These are phyloP conservation scores for Acanthochlamys bracteata DNA, from an alignment of 106 monocot species.

Conservation along the genomic window DNA sequence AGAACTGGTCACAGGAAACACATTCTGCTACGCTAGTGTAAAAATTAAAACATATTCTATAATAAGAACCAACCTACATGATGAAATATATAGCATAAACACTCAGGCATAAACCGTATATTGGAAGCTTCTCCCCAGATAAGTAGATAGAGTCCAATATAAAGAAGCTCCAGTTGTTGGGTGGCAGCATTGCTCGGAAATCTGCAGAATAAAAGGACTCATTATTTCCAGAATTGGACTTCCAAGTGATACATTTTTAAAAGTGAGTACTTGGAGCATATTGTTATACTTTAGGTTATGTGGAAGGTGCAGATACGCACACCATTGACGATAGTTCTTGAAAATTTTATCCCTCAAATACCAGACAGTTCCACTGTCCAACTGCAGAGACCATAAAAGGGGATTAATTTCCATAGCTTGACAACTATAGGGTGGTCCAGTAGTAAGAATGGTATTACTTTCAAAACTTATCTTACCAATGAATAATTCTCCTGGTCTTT, in stretches of 20 bases:
- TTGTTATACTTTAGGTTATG: slow-evolving; percentile 67
- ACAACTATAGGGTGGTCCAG: slow-evolving; percentile 17
- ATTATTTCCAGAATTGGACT: not conserved
- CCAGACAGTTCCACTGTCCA: slow-evolving; percentile 93
- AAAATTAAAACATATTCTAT: not conserved
- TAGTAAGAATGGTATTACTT: too few species aligned
- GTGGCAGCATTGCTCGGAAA: slow-evolving; percentile 74
- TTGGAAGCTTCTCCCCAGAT: slow-evolving; percentile 99
- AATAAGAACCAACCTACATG: slow-evolving; percentile 37
- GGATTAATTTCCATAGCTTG: not conserved
- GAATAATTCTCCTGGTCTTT: too few species aligned
- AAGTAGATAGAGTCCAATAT: slow-evolving; percentile 93
- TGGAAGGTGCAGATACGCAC: slow-evolving; percentile 91
- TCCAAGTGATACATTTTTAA: not conserved
- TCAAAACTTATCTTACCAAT: too few species aligned
- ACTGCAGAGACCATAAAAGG: slow-evolving; percentile 33
- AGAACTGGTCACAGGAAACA: not conserved
- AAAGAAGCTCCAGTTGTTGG: slow-evolving; percentile 91
- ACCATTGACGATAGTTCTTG: slow-evolving; percentile 94
- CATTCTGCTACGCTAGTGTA: too few species aligned
- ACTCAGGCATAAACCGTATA: slow-evolving; percentile 92
- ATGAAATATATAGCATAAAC: slow-evolving; percentile 93
- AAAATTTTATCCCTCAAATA: slow-evolving; percentile 82
- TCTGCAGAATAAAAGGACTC: slow-evolving; percentile 18
- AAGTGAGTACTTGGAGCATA: too few species aligned